A percentile compares a stretch with the other conserved stretches of the same genome.
Conservation (phyloP, 495 filamentous ascomycete species). For the Xylaria intraflava region DNA sequence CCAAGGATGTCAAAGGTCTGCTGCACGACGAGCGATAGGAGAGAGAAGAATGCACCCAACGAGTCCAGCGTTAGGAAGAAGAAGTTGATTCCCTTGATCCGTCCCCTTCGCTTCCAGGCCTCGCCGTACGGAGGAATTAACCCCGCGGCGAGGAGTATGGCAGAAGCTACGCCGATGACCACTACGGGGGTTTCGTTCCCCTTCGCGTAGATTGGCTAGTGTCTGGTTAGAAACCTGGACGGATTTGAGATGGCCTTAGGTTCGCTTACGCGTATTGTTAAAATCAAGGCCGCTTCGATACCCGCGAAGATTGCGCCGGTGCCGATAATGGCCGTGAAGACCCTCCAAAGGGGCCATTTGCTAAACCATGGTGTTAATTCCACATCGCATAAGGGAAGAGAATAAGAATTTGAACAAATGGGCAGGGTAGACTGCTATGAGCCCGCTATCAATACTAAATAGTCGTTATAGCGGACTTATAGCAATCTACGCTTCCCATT, state of each 20-base stretch:
- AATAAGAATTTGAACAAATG: no score
- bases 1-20: slow-evolving; percentile 64
- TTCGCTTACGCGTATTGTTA: slow-evolving; percentile 50
- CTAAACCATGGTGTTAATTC: slow-evolving; percentile 23
- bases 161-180: slow-evolving; percentile 54
- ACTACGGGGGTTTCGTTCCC: slow-evolving; percentile 48
- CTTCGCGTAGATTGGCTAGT: slow-evolving; percentile 43
- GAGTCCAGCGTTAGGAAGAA: slow-evolving; percentile 65
- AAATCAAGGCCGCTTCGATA: slow-evolving; percentile 53
- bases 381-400: neutral
- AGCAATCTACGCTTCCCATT: no score
- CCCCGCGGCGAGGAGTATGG: slow-evolving; percentile 53
- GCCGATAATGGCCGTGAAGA: slow-evolving; percentile 33
- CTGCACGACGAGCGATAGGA: slow-evolving; percentile 66
- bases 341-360: slow-evolving; percentile 47
- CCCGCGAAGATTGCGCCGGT: slow-evolving; percentile 48
- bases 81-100: slow-evolving; percentile 64
- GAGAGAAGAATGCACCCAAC: slow-evolving; percentile 65
- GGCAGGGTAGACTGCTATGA: no score
- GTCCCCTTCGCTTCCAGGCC: slow-evolving; percentile 61
- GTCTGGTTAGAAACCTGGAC: neutral
- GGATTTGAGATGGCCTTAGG: slow-evolving; percentile 3
- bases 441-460: no score
- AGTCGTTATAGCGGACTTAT: no score
- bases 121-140: slow-evolving; percentile 67